Base-by-base conservation (phyloP, 345 rosid species). In the Arabidopsis suecica region DNA sequence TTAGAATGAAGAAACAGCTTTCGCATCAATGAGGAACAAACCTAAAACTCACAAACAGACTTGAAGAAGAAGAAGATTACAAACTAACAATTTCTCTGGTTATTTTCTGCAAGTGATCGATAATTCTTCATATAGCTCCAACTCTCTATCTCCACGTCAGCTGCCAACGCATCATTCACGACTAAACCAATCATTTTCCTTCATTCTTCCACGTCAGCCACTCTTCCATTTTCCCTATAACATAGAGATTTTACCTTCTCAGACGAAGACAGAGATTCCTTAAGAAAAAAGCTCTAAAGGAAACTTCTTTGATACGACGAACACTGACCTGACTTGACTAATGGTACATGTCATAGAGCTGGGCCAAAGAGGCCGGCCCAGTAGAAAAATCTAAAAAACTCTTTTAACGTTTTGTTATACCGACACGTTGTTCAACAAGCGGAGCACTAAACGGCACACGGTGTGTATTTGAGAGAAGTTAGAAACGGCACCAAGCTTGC, bases 351-450 rank as follows among this genome's bases (percentile, higher is more conserved):
- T 42, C 47, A 42, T 42, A 12, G 4, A 50, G 6, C 22, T 67
- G 71, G 48, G 48, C 47, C 36, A 1, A 67, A 67, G 4, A 65
- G 13, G 6, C 9, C 13, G 20, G 61, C 61, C 61, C 71, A 49
- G 34, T 50, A 12, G 30, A 12, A 11, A 22, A 9, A 3, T 48
- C 11, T 18, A 48, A 16, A 18, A 6, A 23, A 23, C 25, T 0
- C 11, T 48, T 9, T 63, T 63, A 11, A 25, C 9, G n/a, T 41
- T 42, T 42, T 40, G 23, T 62, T 65, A 65, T 12, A 45, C 36
- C 50, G 61, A 38, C 50, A 67, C 34, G 44, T 33, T 50, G 34
- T 36, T 16, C n/a, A 7, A n/a, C 3, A 36, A 50, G 23, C 12
- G 0, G 3, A 23, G 13, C 34, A 8, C 9, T 3, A 25, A 23